These are phyloP conservation scores for Aspergillus sp. DNA, from an alignment of 2,329 filamentous ascomycete species.

Conservation along the genomic window DNA sequence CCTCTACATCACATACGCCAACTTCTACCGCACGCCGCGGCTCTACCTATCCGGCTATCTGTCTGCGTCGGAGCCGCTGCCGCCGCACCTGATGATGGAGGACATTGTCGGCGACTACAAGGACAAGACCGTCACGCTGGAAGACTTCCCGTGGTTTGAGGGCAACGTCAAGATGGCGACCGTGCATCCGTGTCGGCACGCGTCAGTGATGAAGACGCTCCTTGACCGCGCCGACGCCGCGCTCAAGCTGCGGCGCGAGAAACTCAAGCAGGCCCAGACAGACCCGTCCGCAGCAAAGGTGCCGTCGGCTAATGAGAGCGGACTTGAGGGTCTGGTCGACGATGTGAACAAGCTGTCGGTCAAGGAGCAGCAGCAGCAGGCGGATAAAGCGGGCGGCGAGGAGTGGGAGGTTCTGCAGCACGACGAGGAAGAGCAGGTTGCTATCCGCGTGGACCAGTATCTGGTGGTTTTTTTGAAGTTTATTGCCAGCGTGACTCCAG, in stretches of 20 bases:
- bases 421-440: slow-evolving; percentile 46
- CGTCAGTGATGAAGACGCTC: slow-evolving; percentile 95
- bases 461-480: slow-evolving; percentile 59
- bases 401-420: slow-evolving; percentile 64
- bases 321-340: slow-evolving; percentile 83
- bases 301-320: slow-evolving; percentile 42
- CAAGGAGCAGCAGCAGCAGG: slow-evolving; percentile 36
- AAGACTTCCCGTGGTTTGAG: slow-evolving; percentile 94
- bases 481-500: slow-evolving; percentile 86
- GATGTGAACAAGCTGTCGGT: slow-evolving; percentile 67
- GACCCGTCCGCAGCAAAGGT: slow-evolving; percentile 40
- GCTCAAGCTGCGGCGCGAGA: slow-evolving; percentile 81
- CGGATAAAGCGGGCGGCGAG: slow-evolving; percentile 43
- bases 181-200: slow-evolving; percentile 96
- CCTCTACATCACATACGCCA: slow-evolving; percentile 96
- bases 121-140: slow-evolving; percentile 96
- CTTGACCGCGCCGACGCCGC: slow-evolving; percentile 93
- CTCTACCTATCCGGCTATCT: slow-evolving; percentile 92
- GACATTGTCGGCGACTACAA: slow-evolving; percentile 96
- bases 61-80: slow-evolving; percentile 73
- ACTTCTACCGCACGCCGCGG: slow-evolving; percentile 93
- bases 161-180: slow-evolving; percentile 92
- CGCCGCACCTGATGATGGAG: slow-evolving; percentile 88
- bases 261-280: slow-evolving; percentile 65
- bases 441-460: slow-evolving; percentile 52